These are phyloP conservation scores for Yamadazyma aaseri DNA, from an alignment of 1,139 yeast genomes.

Conservation along the genomic window DNA sequence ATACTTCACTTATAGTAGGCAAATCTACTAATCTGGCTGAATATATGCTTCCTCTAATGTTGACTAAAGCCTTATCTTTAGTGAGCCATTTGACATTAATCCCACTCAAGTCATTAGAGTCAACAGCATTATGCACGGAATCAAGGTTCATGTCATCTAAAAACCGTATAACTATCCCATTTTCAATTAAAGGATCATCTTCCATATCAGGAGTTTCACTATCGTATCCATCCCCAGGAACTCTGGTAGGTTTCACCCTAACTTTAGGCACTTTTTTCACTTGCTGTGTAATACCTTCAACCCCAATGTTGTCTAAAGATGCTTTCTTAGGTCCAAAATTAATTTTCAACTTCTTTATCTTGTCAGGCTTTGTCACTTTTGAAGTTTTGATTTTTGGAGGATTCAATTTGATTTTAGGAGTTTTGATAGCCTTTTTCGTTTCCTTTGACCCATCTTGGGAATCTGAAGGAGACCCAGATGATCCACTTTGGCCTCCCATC, in stretches of 20 bases:
- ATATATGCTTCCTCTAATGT: constrained; percentile 55
- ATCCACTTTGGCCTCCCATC: constrained; percentile 17
- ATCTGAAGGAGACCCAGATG: constrained; percentile 3
- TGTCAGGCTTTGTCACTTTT: constrained; percentile 16
- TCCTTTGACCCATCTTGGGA: constrained; percentile 1
- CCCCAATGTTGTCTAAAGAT: constrained; percentile 11
- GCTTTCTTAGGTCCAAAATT: constrained; percentile 18
- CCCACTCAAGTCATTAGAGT: constrained; percentile 74
- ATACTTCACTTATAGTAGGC: constrained; percentile 86
- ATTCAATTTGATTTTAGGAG: constrained; percentile 12
- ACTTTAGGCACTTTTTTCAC: constrained; percentile 54
- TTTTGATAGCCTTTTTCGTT: constrained; percentile 4
- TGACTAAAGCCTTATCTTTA: constrained; percentile 69
- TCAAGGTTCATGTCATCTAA: constrained; percentile 78
- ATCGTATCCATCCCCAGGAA: constrained; percentile 95
- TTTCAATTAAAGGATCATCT: constrained; percentile 90
- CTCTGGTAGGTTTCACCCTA: constrained; percentile 76
- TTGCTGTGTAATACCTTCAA: constrained; percentile 13
- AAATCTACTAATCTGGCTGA: constrained; percentile 86
- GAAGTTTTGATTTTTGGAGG: constrained; percentile 28
- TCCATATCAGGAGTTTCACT: constrained; percentile 96
- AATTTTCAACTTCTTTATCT: constrained; percentile 22
- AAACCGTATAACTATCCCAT: constrained; percentile 78
- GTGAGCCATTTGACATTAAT: constrained; percentile 81
- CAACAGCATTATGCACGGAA: constrained; percentile 74